Conservation (phyloP, 805 yeast genomes). For the Komagataella kurtzmanii region DNA sequence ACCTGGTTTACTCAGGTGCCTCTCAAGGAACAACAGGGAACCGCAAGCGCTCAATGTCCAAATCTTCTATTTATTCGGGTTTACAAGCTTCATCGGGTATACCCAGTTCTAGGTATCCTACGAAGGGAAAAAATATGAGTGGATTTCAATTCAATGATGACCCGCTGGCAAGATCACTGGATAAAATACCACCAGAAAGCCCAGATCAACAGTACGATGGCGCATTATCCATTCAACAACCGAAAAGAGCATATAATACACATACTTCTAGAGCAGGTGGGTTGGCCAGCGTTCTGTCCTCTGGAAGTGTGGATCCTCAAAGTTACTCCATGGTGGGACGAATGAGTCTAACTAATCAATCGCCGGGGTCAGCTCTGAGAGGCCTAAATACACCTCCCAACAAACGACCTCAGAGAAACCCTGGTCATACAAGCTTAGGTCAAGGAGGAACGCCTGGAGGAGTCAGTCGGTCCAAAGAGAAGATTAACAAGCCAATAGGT, state of each 20-base stretch:
- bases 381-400: neutral
- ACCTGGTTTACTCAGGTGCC: neutral
- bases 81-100: neutral
- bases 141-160: neutral
- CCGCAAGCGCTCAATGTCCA: neutral
- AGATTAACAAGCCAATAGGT: neutral
- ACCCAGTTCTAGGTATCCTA: neutral
- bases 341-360: neutral
- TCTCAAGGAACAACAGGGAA: neutral
- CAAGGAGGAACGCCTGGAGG: neutral
- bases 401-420: neutral
- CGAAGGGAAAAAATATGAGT: neutral
- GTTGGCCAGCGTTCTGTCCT: neutral
- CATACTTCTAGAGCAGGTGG: neutral
- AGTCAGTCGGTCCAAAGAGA: neutral
- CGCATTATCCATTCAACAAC: neutral
- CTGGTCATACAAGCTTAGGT: neutral
- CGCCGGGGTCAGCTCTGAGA: neutral
- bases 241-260: neutral
- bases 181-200: neutral
- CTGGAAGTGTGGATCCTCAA: neutral
- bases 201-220: neutral
- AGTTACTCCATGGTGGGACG: neutral
- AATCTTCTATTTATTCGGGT: neutral
- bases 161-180: neutral